Evolutionary conservation across 371 early-diverging fungal genomes (phyloP).

Genomic region (Actinomortierella ambigua): DNA sequence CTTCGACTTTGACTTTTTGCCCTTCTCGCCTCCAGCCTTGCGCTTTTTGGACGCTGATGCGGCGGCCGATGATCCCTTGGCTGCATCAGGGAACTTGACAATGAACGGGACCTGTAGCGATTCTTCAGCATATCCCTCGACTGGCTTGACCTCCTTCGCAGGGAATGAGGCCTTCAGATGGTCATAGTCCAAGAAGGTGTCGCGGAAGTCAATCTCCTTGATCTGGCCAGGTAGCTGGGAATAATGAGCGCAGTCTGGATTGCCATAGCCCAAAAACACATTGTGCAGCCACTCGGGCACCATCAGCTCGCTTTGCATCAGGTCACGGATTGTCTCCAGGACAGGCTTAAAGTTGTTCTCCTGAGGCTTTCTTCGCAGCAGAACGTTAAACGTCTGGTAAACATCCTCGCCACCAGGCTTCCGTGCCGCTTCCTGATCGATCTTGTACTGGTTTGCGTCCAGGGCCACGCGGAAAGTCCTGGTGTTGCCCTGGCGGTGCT

Average conservation of each 20-base stretch:
- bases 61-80: conserved; percentile 36
- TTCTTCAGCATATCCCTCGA: conserved; percentile 32
- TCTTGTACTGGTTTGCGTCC: conserved; percentile 87
- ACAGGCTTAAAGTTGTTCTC: conserved; percentile 95
- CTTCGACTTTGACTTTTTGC: conserved; percentile 49
- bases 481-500: conserved; percentile 49
- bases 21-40: conserved; percentile 47
- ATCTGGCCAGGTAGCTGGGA: conserved; percentile 58
- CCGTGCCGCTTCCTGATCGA: conserved; percentile 39
- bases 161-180: conserved; percentile 80
- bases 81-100: conserved; percentile 54
- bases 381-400: conserved; percentile 84
- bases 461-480: conserved; percentile 81
- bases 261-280: conserved; percentile 93
- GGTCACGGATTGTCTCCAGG: conserved; percentile 85
- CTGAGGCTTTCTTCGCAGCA: conserved; percentile 81
- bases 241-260: conserved; percentile 80
- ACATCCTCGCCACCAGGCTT: conserved; percentile 56
- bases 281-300: conserved; percentile 93
- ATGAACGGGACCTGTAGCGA: conserved; percentile 64
- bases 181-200: conserved; percentile 85
- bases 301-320: conserved; percentile 77
- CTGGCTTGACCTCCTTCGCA: conserved; percentile 44
- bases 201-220: conserved; percentile 72
- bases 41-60: conserved; percentile 46